Evolutionary conservation across 495 filamentous ascomycete species (phyloP), one percentile per base, ranked within the genome.

Genomic region (Filosporella fistucella): DNA sequence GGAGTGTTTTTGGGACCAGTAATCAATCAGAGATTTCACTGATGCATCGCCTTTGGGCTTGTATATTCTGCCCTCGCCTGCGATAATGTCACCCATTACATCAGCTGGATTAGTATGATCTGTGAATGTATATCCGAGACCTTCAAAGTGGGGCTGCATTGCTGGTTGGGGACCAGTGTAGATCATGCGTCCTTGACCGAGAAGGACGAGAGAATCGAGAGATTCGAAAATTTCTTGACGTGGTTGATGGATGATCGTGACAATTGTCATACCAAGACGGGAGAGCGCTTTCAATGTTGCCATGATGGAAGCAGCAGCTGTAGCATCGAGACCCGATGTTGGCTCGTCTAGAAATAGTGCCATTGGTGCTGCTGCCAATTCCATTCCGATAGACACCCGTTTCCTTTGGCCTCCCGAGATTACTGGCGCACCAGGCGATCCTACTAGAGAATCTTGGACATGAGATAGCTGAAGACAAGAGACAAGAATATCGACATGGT

Each of bases 271-370:
- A 0, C 90, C 90, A 24, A 81, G 79, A 1, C 78, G 80, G 1
- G 89, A 82, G 12, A 95, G 77, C 65, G 93, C 94, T 41, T 82
- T 83, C 30, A 95, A 63, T 70, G 91, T 94, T 33, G 85, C 80
- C 17, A 94, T 81, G 48, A 94, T 95, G 49, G 90, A 90, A 68
- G 86, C 94, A 4, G 91, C 86, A 41, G 77, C 80, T 59, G 88
- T 87, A 26, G 80, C 82, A 60, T 96, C 90, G 3, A 96, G 74
- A 32, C 91, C 90, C 12, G 81, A 86, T 0, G 90, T 96, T 0
- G 90, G 91, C 58, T 96, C 90, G 54, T 96, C 90, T n/a, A 95
- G 68, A 68, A 96, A 95, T 1, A 96, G 71, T 0, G 94, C 73
- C 9, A 95, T 76, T 0, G 90, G 90, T 55, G 89, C 89, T 11